phyloP scores from a whole-genome alignment of 164 flowering plant species.

The Paratinospora sagittata region DNA sequence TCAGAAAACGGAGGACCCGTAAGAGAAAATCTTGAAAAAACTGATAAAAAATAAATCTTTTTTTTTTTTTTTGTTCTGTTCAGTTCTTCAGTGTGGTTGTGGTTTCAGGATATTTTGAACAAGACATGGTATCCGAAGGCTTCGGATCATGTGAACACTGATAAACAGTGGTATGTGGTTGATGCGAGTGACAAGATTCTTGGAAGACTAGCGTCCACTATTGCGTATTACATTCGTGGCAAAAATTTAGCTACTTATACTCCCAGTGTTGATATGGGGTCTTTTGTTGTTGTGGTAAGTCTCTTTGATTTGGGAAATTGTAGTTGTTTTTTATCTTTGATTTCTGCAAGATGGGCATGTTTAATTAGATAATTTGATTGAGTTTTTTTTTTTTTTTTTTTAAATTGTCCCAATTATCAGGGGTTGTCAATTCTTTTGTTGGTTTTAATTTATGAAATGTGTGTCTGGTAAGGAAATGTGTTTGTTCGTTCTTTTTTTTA shows the following conservation, averaged over 20 bases:
- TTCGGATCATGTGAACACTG: conserved; percentile 67
- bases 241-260: conserved; percentile 85
- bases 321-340: background rate
- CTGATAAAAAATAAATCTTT: background rate
- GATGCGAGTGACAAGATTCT: conserved; percentile 95
- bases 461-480: too few species aligned
- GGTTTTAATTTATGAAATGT: too few species aligned
- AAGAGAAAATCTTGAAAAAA: background rate
- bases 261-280: conserved; percentile 98
- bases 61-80: conserved; percentile 10
- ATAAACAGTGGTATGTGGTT: conserved; percentile 84
- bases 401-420: too few species aligned
- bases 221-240: conserved; percentile 83
- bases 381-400: too few species aligned
- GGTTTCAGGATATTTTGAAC: conserved; percentile 84
- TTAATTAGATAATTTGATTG: too few species aligned
- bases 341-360: background rate
- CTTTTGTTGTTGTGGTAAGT: conserved; percentile 95
- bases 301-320: background rate
- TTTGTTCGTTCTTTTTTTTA: too few species aligned
- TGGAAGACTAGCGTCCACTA: conserved; percentile 89
- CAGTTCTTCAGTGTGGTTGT: background rate
- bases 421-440: background rate
- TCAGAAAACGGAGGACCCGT: conserved; percentile 51
- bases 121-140: conserved; percentile 97